Percentiles rank a stretch among this genome's conserved stretches.
Evolutionary conservation across 1,284 basidiomycete genomes (phyloP).

Genomic region (Mycosarcoma mackinlayi): DNA sequence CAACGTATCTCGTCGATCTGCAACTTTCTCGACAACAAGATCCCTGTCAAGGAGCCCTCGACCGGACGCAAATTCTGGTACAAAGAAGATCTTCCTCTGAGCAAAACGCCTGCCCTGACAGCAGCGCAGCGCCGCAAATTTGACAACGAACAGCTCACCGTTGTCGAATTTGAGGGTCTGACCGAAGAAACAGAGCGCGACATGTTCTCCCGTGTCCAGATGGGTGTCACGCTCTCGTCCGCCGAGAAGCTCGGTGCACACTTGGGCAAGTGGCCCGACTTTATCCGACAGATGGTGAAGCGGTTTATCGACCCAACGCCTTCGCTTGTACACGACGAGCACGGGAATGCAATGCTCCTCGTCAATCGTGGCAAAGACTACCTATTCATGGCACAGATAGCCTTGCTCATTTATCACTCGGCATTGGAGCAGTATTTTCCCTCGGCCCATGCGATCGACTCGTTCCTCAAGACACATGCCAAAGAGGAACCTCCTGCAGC

Average conservation of each 20-base stretch:
- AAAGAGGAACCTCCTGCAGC: constrained; percentile 3
- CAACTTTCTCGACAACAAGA: constrained; percentile 44
- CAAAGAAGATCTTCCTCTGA: constrained; percentile 26
- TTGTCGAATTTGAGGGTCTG: constrained; percentile 46
- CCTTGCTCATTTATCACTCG: constrained; percentile 31
- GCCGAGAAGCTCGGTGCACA: constrained; percentile 57
- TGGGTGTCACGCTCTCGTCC: constrained; percentile 52
- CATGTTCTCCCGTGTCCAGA: constrained; percentile 59
- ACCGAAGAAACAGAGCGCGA: constrained; percentile 49
- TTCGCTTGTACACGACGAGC: constrained; percentile 33
- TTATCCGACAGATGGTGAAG: constrained; percentile 51
- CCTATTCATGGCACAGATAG: constrained; percentile 48
- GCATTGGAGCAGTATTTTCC: constrained; percentile 16
- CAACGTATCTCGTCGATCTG: constrained; percentile 54
- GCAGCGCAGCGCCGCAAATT: constrained; percentile 41
- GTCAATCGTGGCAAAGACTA: constrained; percentile 47
- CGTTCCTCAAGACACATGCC: constrained; percentile 34
- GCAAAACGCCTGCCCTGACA: constrained; percentile 29
- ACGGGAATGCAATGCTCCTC: constrained; percentile 24
- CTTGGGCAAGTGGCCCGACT: constrained; percentile 46
- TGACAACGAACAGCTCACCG: constrained; percentile 50
- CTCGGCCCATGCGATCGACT: constrained; percentile 25
- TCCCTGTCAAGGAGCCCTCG: constrained; percentile 40
- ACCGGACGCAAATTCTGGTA: constrained; percentile 39
- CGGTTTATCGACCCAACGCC: constrained; percentile 41